These are phyloP conservation scores for Casuarina glauca DNA, from an alignment of 306 rosid genomes.

Conservation along the genomic window DNA sequence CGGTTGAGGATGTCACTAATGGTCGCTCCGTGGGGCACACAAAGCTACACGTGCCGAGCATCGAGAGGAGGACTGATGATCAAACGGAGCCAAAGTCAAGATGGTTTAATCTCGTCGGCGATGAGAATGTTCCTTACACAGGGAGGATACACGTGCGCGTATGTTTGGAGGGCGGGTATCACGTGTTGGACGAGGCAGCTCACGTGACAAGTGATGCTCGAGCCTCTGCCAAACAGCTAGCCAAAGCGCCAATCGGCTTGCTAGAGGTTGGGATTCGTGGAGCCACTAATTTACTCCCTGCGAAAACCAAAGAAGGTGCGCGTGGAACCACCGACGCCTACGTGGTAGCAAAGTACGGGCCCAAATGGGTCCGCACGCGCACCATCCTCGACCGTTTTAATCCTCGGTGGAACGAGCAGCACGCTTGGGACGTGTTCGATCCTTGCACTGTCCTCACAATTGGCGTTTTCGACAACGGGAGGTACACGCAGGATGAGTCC, in stretches of 20 bases:
- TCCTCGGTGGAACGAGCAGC: conserved; percentile 90
- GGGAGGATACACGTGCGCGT: conserved; percentile 74
- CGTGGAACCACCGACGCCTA: conserved; percentile 79
- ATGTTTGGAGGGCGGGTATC: conserved; percentile 87
- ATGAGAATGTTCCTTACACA: conserved; percentile 40
- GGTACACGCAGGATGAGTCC: conserved; percentile 51
- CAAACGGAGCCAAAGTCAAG: conserved; percentile 61
- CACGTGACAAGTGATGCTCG: conserved; percentile 85
- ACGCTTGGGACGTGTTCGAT: conserved; percentile 83
- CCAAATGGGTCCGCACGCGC: conserved; percentile 84
- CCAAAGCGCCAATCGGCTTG: conserved; percentile 64
- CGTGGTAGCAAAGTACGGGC: conserved; percentile 81
- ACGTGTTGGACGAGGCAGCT: conserved; percentile 85
- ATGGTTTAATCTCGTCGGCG: conserved; percentile 72
- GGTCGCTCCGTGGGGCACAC: conserved; percentile 49
- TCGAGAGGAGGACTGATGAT: conserved; percentile 60
- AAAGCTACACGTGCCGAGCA: conserved; percentile 60
- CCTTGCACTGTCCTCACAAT: conserved; percentile 80
- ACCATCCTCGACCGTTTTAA: conserved; percentile 78
- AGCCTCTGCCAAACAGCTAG: conserved; percentile 67
- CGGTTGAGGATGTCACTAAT: conserved; percentile 54
- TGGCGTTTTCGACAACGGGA: conserved; percentile 75
- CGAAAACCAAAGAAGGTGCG: conserved; percentile 70
- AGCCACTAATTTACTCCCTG: conserved; percentile 68
- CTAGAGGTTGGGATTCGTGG: conserved; percentile 85